Evolutionary conservation across 257 asterid species (phyloP), one percentile per base, ranked within the genome.

Genomic region (Jacaranda mimosifolia): DNA sequence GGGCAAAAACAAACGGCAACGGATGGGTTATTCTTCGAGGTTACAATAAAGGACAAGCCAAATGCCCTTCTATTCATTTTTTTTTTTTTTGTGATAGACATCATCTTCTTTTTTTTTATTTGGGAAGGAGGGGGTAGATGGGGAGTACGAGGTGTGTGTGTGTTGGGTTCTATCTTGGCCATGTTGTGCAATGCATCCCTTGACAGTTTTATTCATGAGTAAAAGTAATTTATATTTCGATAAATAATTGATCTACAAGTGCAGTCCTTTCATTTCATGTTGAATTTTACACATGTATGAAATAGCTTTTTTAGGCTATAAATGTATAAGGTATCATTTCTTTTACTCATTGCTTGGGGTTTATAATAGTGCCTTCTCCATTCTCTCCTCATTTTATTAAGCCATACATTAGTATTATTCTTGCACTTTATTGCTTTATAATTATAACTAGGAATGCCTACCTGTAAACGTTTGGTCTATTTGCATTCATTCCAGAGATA

Each of bases 181-280:
- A 62, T 86, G 88, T 85, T 86, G 88, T 86, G 84, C 80, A 77
- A 82, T 86, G 87, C 86, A 76, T 81, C 77, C 55, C 81, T 51
- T 57, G 63, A 81, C 79, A 76, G 46, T 86, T 26, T 26, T 82
- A 73, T 57, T 3, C 63, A 75, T 72, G 21, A 74, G 69, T 59
- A 74, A 74, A 72, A 79, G 78, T 59, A 80, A 79, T 55, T 57
- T 76, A 75, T 39, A 73, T 70, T 36, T 52, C n/a, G 39, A 19
- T 57, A 46, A 10, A 71, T 78, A 49, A 32, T 52, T 38, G 4
- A 38, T n/a, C 62, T 55, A 6, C 52, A 3, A 35, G 39, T 40
- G 13, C 8, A 35, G 9, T 57, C 45, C 45, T 15, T 17, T 56
- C 5, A 72, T 70, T 51, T 14, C 63, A 19, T 63, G 36, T 42